phyloP scores from a whole-genome alignment of 1,284 basidiomycete species.

The Vanrija humicola region DNA sequence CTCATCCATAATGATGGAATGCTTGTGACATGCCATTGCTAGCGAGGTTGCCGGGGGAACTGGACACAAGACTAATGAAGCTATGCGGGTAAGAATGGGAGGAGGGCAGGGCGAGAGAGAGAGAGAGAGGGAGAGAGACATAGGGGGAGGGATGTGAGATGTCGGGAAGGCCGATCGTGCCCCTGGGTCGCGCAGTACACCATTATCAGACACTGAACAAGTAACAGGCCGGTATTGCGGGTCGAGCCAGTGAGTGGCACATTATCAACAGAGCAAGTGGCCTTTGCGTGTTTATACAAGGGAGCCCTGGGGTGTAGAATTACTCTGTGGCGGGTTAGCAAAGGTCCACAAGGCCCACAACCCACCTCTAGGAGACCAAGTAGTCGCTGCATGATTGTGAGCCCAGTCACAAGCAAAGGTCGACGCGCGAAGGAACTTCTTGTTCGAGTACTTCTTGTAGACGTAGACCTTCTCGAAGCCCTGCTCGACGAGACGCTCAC shows the following conservation, averaged over 20 bases:
- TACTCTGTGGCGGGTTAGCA: neutral
- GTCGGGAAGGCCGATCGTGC: neutral
- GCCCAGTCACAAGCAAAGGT: slow-evolving; percentile 56
- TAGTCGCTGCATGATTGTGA: slow-evolving; percentile 26
- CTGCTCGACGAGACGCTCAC: slow-evolving; percentile 76
- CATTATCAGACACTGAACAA: no score
- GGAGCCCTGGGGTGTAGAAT: neutral
- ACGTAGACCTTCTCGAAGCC: slow-evolving; percentile 83
- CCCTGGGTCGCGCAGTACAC: neutral
- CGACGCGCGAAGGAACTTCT: slow-evolving; percentile 85
- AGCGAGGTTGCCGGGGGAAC: neutral
- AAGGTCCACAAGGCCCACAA: neutral
- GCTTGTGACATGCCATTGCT: neutral
- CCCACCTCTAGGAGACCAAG: slow-evolving; percentile 4
- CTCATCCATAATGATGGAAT: neutral
- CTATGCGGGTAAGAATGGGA: neutral
- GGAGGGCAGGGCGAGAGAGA: neutral
- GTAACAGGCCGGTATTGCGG: neutral
- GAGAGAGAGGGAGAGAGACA: neutral
- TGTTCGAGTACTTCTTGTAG: slow-evolving; percentile 94
- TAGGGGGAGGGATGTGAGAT: neutral
- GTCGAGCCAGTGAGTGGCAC: neutral
- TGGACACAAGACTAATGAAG: neutral
- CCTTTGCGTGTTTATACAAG: neutral
- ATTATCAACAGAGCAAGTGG: neutral